phyloP scores from a whole-genome alignment of 139 green algal genomes.

The Gonium pectorale region DNA sequence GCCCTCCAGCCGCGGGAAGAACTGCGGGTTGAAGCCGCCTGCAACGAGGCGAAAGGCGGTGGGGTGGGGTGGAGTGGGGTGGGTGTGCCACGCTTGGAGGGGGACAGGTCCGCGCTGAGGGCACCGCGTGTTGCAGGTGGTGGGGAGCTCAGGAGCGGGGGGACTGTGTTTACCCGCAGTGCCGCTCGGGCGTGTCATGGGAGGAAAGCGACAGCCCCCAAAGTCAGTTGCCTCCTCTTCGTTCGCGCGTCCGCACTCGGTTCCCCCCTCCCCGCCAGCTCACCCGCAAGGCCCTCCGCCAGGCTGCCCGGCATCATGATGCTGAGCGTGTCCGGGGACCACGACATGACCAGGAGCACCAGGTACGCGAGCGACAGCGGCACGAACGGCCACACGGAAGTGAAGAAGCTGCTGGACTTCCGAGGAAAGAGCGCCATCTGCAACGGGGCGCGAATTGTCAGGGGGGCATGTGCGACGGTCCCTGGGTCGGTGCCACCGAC shows the following conservation, averaged over 20 bases:
- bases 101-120: no score
- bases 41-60: background rate
- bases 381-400: slow-evolving; percentile 50
- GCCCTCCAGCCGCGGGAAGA: slow-evolving; percentile 74
- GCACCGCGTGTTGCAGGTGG: no score
- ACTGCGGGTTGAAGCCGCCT: slow-evolving; percentile 79
- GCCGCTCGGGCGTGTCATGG: no score
- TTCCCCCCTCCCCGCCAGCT: background rate
- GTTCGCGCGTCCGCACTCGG: no score
- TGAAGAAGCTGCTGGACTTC: slow-evolving; percentile 5
- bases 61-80: background rate
- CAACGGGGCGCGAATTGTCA: background rate
- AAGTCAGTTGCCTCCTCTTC: no score
- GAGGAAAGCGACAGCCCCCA: no score
- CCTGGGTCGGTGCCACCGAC: background rate
- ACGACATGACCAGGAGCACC: slow-evolving; percentile 68
- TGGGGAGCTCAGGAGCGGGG: no score
- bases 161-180: no score
- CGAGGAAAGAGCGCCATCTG: slow-evolving; percentile 42
- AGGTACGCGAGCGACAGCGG: slow-evolving; percentile 70
- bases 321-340: slow-evolving; percentile 75
- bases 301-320: slow-evolving; percentile 80
- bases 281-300: slow-evolving; percentile 67
- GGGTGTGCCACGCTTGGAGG: background rate
- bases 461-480: background rate